These are phyloP conservation scores for Mycosarcoma mackinlayi DNA, from an alignment of 1,284 basidiomycete species.

Conservation along the genomic window DNA sequence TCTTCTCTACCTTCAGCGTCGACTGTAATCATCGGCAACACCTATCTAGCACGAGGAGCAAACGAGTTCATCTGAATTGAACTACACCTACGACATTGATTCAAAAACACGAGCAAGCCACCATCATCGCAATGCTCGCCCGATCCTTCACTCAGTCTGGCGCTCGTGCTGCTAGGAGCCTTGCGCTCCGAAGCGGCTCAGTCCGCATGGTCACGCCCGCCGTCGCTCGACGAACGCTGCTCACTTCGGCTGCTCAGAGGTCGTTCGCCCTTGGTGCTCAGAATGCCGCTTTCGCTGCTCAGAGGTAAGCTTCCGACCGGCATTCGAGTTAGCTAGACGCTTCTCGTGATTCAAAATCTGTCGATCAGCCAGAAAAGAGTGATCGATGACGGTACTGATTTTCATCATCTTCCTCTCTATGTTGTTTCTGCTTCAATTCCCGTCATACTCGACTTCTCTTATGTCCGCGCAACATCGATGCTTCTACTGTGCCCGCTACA, in stretches of 20 bases:
- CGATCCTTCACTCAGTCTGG: constrained; percentile 43
- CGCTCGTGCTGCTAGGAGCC: constrained; percentile 38
- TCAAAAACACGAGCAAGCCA: too few relatives aligned
- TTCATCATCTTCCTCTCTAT: background rate
- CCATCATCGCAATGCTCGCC: constrained; percentile 23
- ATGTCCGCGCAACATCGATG: too few relatives aligned
- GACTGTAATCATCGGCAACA: background rate
- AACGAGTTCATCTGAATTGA: too few relatives aligned
- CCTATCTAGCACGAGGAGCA: background rate
- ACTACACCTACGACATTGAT: background rate
- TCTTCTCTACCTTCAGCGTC: constrained; percentile 2
- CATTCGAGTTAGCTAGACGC: too few relatives aligned
- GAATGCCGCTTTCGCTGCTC: constrained; percentile 24
- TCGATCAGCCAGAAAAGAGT: too few relatives aligned
- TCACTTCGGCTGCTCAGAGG: constrained; percentile 36
- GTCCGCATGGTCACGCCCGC: constrained; percentile 39
- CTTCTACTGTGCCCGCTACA: too few relatives aligned
- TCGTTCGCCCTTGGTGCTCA: constrained; percentile 28
- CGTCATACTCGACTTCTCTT: too few relatives aligned
- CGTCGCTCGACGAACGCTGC: constrained; percentile 44
- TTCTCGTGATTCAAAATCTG: too few relatives aligned
- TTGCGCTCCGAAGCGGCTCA: constrained; percentile 40
- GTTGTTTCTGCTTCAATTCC: too few relatives aligned
- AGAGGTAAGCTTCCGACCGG: constrained; percentile 30
- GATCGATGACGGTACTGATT: too few relatives aligned